A percentile compares a stretch with the other conserved stretches of the same genome.
These are phyloP conservation scores for Orbilia blumenaviensis DNA, from an alignment of 2,329 filamentous ascomycete genomes.

Conservation along the genomic window DNA sequence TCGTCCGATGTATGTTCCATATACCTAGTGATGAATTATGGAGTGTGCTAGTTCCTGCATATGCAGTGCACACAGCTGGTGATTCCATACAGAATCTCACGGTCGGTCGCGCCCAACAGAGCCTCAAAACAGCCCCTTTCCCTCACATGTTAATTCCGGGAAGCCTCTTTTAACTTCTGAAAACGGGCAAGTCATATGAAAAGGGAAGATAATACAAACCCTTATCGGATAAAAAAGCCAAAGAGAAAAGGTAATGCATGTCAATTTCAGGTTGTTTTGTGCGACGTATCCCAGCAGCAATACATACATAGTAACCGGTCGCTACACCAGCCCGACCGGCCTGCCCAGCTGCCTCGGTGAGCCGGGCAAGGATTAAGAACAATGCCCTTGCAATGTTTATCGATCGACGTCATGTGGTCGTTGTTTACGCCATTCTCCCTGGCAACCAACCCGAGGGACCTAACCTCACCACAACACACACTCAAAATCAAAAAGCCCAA, in stretches of 20 bases:
- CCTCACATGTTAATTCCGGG: not conserved
- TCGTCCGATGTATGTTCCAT: not conserved
- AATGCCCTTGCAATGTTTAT: not conserved
- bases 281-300: too few species aligned
- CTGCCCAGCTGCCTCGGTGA: too few species aligned
- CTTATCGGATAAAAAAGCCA: too few species aligned
- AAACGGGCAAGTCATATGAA: not conserved
- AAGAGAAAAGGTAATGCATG: too few species aligned
- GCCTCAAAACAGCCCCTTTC: not conserved
- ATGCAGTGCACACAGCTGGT: not conserved
- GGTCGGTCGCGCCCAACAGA: not conserved
- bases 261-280: too few species aligned
- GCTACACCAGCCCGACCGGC: too few species aligned
- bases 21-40: too few species aligned
- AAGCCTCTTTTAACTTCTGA: not conserved
- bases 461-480: constrained; percentile 50
- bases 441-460: constrained; percentile 28
- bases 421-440: constrained; percentile 30
- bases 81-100: not conserved
- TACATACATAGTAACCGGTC: too few species aligned
- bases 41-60: constrained; percentile 7
- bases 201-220: too few species aligned
- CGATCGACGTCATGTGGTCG: constrained; percentile 6
- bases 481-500: not conserved
- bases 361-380: too few species aligned